Evolutionary conservation across 805 yeast species (phyloP).

Genomic region (Scheffersomyces stipitis): DNA sequence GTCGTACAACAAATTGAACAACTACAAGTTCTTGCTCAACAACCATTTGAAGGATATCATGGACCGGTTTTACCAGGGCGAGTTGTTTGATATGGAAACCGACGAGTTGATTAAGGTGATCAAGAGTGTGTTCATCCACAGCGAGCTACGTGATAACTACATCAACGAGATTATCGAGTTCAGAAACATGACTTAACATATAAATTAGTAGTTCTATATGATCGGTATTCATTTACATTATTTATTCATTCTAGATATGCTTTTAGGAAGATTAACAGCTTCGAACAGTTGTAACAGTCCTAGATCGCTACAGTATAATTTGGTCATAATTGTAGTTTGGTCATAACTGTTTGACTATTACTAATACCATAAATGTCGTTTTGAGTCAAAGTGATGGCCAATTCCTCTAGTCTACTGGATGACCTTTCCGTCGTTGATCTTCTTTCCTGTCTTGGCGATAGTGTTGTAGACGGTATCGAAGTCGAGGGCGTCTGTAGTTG

Average conservation of each 20-base stretch:
- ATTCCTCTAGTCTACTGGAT: constrained; percentile 32
- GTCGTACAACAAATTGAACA: constrained; percentile 28
- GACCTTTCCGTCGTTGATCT: constrained; percentile 64
- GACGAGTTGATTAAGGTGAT: constrained; percentile 44
- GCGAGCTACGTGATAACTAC: constrained; percentile 43
- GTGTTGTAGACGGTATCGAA: constrained; percentile 80
- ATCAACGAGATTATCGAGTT: constrained; percentile 48
- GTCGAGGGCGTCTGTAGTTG: constrained; percentile 50
- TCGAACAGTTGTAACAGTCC: too few species aligned
- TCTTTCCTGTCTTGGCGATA: constrained; percentile 89
- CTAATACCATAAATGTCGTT: too few species aligned
- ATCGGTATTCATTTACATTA: too few species aligned
- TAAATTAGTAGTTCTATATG: too few species aligned
- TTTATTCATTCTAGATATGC: too few species aligned
- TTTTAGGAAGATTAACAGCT: too few species aligned
- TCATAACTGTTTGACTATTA: too few species aligned
- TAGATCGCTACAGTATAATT: too few species aligned
- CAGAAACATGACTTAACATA: constrained; percentile 29
- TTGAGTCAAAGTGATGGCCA: too few species aligned
- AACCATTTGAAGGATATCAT: constrained; percentile 47
- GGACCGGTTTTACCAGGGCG: constrained; percentile 52
- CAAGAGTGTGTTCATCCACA: constrained; percentile 42
- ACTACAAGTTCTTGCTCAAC: constrained; percentile 31
- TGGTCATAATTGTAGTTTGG: too few species aligned
- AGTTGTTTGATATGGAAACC: constrained; percentile 48